These are phyloP conservation scores for Kodamaea suecica DNA, from an alignment of 1,139 yeast species.

Conservation along the genomic window DNA sequence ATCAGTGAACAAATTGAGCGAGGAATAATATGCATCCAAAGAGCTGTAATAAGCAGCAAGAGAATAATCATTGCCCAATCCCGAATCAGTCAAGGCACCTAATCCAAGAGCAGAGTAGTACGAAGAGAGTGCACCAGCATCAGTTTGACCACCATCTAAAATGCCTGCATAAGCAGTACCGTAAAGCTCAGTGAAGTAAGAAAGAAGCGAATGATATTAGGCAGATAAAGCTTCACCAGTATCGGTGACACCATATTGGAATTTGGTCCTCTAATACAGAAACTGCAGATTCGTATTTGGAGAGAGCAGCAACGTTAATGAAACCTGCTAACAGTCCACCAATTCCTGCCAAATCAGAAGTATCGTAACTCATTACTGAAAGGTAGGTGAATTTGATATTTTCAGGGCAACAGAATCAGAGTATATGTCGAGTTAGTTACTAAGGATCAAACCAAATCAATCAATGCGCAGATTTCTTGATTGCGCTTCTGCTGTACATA, in stretches of 20 bases:
- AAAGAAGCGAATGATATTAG: not conserved
- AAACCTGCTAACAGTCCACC: constrained; percentile 11
- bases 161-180: not conserved
- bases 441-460: too few species aligned
- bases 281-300: not conserved
- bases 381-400: too few species aligned
- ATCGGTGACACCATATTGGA: not conserved
- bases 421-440: too few species aligned
- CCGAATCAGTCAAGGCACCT: not conserved
- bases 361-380: too few species aligned
- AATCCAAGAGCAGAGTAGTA: not conserved
- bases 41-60: constrained; percentile 1
- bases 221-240: not conserved
- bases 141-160: not conserved
- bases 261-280: not conserved
- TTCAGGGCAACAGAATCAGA: too few species aligned
- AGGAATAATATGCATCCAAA: not conserved
- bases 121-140: not conserved
- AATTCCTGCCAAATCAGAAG: too few species aligned
- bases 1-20: not conserved
- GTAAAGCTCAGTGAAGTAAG: not conserved
- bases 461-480: too few species aligned
- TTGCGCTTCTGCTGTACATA: too few species aligned
- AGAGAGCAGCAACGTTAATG: constrained; percentile 11
- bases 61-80: too few species aligned